phyloP scores from a whole-genome alignment of 495 filamentous ascomycete genomes.

The Neurospora pannonica region DNA sequence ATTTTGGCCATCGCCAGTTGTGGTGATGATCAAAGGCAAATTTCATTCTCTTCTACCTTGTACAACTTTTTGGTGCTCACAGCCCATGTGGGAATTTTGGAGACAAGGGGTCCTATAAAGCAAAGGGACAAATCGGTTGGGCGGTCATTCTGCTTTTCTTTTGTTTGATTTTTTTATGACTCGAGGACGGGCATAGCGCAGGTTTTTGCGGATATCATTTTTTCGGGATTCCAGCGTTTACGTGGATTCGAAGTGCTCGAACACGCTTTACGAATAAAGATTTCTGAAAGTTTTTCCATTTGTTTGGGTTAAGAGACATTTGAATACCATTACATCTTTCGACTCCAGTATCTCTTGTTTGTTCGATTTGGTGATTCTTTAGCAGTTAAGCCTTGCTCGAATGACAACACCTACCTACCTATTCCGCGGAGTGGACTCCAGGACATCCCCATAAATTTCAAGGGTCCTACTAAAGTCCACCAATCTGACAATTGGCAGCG shows the following conservation, averaged over 20 bases:
- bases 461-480: neutral
- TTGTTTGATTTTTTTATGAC: neutral
- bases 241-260: constrained; percentile 14
- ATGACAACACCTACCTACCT: neutral
- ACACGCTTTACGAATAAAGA: constrained; percentile 1
- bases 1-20: neutral
- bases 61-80: neutral
- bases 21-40: neutral
- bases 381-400: neutral
- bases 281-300: neutral
- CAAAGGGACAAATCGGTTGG: neutral
- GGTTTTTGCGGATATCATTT: constrained; percentile 2
- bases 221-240: neutral
- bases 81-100: neutral
- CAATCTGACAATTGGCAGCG: neutral
- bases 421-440: neutral
- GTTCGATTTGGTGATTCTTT: neutral
- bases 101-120: neutral
- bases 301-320: neutral
- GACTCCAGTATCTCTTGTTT: neutral
- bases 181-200: constrained; percentile 4
- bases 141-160: neutral
- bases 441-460: neutral
- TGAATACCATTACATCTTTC: neutral
- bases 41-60: neutral